phyloP scores from a whole-genome alignment of 1,139 yeast species.

The Blastobotrys ciferrii region DNA sequence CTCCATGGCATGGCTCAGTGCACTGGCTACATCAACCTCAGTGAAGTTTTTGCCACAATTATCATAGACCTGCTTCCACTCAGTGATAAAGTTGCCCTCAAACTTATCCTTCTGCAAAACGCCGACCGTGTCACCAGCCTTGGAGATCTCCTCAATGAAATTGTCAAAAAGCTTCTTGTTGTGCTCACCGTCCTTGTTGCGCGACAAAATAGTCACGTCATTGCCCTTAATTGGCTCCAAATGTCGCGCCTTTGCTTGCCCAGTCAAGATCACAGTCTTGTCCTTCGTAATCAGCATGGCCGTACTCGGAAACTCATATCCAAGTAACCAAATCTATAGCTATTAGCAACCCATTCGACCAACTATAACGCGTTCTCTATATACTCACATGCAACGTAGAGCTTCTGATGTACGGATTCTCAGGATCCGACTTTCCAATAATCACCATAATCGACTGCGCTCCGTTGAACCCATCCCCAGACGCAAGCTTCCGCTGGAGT shows the following conservation, averaged over 20 bases:
- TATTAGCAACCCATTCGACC: neutral
- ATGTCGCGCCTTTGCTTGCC: conserved; percentile 85
- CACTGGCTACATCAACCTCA: conserved; percentile 56
- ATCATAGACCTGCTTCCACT: conserved; percentile 47
- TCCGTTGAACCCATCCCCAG: conserved; percentile 44
- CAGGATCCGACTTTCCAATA: conserved; percentile 82
- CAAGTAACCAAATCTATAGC: conserved; percentile 73
- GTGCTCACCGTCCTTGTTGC: conserved; percentile 79
- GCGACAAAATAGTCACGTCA: conserved; percentile 65
- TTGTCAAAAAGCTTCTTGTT: conserved; percentile 65
- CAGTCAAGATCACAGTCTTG: conserved; percentile 67
- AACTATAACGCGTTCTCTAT: neutral
- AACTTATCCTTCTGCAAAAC: conserved; percentile 67
- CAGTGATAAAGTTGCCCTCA: conserved; percentile 79
- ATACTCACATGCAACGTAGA: conserved; percentile 62
- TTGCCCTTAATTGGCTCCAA: conserved; percentile 55
- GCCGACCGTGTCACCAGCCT: conserved; percentile 56
- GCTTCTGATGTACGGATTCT: conserved; percentile 86
- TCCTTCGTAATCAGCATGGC: conserved; percentile 63
- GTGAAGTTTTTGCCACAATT: conserved; percentile 33
- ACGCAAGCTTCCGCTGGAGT: conserved; percentile 42
- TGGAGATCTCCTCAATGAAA: conserved; percentile 50
- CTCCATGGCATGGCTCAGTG: conserved; percentile 61
- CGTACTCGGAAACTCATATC: conserved; percentile 94
- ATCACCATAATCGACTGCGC: conserved; percentile 61